These are phyloP conservation scores for Rhododendron griersonianum DNA, from an alignment of 148 eudicot genomes.

Conservation along the genomic window DNA sequence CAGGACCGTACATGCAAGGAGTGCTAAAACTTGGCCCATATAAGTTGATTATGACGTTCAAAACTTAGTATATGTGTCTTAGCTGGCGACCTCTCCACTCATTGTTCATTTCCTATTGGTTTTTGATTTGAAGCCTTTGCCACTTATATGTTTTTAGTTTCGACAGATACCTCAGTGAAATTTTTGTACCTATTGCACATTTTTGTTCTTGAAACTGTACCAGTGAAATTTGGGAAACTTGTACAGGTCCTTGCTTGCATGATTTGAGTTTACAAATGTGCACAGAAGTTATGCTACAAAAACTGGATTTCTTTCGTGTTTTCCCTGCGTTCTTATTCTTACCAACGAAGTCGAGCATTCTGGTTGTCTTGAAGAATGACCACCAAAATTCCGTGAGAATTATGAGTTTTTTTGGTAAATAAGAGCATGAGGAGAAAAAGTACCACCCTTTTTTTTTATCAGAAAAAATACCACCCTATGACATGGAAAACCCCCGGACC, in stretches of 20 bases:
- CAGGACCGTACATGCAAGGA: not conserved
- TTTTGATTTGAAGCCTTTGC: not conserved
- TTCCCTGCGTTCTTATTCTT: not conserved
- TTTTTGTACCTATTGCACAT: not conserved
- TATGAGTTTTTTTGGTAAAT: not conserved
- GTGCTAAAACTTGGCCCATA: not conserved
- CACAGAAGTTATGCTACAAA: not conserved
- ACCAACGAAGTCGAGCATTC: not conserved
- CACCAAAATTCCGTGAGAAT: not conserved
- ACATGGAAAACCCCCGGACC: not conserved
- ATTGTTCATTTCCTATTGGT: not conserved
- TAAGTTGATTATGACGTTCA: not conserved
- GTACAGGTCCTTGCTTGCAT: not conserved
- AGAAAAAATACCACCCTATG: not conserved
- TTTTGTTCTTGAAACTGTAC: not conserved
- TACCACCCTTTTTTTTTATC: not conserved
- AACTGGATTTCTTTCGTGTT: not conserved
- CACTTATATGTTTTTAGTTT: not conserved
- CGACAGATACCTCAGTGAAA: not conserved
- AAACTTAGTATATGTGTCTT: not conserved
- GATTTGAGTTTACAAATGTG: not conserved
- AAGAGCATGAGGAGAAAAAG: not conserved
- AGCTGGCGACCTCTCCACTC: not conserved
- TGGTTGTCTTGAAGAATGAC: not conserved
- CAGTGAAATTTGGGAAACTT: not conserved